phyloP scores from a whole-genome alignment of 768 basidiomycete species.

The Lactarius vividus region DNA sequence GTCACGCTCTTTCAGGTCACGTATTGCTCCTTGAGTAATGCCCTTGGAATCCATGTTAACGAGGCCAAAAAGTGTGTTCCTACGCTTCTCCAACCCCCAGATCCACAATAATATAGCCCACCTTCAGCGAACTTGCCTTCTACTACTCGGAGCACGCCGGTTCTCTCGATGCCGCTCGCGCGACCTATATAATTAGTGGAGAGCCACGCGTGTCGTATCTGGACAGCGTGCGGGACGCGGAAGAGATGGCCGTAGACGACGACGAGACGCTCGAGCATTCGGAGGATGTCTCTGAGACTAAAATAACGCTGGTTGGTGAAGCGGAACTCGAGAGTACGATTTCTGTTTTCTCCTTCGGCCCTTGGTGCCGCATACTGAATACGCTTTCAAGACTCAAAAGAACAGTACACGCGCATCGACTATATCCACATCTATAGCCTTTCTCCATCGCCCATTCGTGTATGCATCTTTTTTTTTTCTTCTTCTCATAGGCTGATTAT shows the following conservation, averaged over 20 bases:
- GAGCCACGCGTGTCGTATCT: constrained; percentile 33
- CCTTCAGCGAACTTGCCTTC: constrained; percentile 55
- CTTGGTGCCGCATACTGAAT: background rate
- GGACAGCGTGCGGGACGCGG: constrained; percentile 17
- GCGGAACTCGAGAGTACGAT: constrained; percentile 59
- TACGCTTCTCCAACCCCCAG: background rate
- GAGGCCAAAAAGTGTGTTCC: constrained; percentile 70
- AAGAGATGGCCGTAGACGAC: constrained; percentile 39
- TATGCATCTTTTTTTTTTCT: constrained; percentile 35
- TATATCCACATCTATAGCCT: constrained; percentile 70
- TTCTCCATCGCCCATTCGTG: constrained; percentile 60
- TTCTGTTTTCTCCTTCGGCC: constrained; percentile 10
- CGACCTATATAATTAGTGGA: constrained; percentile 74
- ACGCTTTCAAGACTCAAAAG: constrained; percentile 47
- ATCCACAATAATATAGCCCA: constrained; percentile 10
- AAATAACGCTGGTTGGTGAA: constrained; percentile 60
- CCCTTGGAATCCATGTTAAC: constrained; percentile 70
- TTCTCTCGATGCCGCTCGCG: constrained; percentile 45
- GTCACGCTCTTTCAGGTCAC: constrained; percentile 54
- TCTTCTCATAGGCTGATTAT: background rate
- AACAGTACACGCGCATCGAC: constrained; percentile 50
- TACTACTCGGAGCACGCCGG: constrained; percentile 50
- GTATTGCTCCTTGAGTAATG: constrained; percentile 71
- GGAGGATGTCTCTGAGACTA: constrained; percentile 45
- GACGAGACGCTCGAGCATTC: constrained; percentile 40